Conservation (phyloP, 805 yeast species). For the Candida qinlingensis region DNA sequence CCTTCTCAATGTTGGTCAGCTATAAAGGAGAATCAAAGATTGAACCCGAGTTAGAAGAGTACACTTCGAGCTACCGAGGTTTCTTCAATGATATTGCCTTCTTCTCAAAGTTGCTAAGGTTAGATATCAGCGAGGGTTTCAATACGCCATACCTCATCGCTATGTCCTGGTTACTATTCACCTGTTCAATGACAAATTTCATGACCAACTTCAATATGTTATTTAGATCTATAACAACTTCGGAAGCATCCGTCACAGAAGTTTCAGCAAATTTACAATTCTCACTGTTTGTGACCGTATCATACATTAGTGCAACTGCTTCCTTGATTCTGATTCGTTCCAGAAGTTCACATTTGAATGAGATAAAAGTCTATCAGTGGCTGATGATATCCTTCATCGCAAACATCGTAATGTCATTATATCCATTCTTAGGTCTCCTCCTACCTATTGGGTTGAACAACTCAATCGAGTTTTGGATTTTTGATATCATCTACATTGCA, state of each 20-base stretch:
- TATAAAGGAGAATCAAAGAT: not conserved
- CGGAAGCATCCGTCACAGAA: not conserved
- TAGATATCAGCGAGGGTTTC: not conserved
- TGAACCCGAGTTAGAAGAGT: no score
- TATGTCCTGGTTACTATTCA: not conserved
- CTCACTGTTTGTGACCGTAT: not conserved
- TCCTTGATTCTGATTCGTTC: not conserved
- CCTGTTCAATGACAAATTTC: constrained; percentile 1
- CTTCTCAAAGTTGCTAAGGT: not conserved
- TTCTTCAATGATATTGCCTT: no score
- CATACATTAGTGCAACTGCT: not conserved
- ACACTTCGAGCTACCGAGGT: no score
- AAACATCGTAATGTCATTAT: not conserved
- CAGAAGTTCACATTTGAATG: not conserved
- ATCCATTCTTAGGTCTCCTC: not conserved
- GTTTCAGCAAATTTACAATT: not conserved
- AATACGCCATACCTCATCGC: not conserved
- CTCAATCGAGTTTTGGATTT: not conserved
- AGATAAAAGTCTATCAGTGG: not conserved
- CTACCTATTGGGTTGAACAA: not conserved
- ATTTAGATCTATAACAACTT: not conserved
- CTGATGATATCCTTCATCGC: not conserved
- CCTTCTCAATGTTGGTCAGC: not conserved
- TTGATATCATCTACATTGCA: not conserved
- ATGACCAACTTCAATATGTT: constrained; percentile 1